phyloP scores from a whole-genome alignment of 2,329 filamentous ascomycete species.

The Sporothrix pseudoabietina region DNA sequence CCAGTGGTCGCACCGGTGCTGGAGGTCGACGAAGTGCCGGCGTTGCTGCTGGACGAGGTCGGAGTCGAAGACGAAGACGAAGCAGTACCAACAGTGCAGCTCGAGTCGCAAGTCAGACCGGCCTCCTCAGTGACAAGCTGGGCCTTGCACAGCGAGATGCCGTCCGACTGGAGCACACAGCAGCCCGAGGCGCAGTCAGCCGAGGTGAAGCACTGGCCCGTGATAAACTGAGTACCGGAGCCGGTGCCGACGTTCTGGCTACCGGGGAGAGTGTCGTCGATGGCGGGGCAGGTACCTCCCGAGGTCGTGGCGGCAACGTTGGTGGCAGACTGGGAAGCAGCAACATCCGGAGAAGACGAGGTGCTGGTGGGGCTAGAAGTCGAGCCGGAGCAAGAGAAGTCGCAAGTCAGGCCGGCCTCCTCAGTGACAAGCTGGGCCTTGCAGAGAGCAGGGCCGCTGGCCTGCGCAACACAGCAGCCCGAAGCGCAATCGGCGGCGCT shows the following conservation, averaged over 20 bases:
- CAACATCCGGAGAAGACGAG: background rate
- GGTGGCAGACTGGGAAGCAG: background rate
- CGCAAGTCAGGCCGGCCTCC: conserved; percentile 32
- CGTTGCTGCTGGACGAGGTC: background rate
- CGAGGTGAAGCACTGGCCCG: conserved; percentile 38
- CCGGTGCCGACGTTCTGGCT: conserved; percentile 40
- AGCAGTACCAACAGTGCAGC: conserved; percentile 21
- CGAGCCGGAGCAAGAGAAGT: conserved; percentile 29
- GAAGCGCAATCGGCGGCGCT: conserved; percentile 40
- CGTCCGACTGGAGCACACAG: conserved; percentile 36
- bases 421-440: conserved; percentile 30
- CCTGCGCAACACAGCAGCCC: conserved; percentile 38
- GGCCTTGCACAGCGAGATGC: conserved; percentile 33
- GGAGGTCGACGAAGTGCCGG: background rate
- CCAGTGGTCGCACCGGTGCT: conserved; percentile 11
- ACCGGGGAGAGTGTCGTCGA: conserved; percentile 43
- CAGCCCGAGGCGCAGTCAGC: conserved; percentile 41
- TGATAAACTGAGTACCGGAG: conserved; percentile 39
- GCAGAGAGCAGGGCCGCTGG: conserved; percentile 32
- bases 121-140: conserved; percentile 29
- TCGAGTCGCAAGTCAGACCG: conserved; percentile 32
- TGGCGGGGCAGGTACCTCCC: conserved; percentile 27
- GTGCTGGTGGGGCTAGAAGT: background rate
- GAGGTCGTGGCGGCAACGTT: background rate
- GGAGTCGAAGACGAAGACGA: background rate